phyloP scores from a whole-genome alignment of 106 monocot species.

The Dendrobium officinale region DNA sequence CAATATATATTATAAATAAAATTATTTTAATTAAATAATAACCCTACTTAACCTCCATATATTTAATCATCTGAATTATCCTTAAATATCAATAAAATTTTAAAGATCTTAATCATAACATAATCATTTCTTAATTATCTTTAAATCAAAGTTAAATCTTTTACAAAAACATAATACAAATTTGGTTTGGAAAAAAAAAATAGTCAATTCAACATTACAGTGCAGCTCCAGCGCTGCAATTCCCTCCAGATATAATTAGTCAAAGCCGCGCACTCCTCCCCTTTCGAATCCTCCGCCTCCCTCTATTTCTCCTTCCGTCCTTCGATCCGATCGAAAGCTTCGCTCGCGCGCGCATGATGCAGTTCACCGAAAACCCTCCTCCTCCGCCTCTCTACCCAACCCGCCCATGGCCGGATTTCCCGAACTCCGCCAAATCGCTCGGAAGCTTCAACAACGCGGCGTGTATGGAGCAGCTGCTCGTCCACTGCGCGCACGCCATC shows the following conservation, averaged over 20 bases:
- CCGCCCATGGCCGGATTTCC: background rate
- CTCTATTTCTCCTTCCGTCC: constrained; percentile 2
- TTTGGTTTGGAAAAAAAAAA: too few relatives aligned
- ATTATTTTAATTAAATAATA: background rate
- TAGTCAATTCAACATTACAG: too few relatives aligned
- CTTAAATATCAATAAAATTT: background rate
- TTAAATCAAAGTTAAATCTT: background rate
- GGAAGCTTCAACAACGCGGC: constrained; percentile 27
- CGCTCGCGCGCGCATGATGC: constrained; percentile 10
- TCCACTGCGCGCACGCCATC: constrained; percentile 53
- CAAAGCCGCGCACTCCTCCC: background rate
- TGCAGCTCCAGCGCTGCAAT: too few relatives aligned
- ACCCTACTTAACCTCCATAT: background rate
- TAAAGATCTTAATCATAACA: background rate
- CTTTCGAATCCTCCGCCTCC: background rate
- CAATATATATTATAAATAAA: too few relatives aligned
- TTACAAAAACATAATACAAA: too few relatives aligned
- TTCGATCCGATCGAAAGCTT: too few relatives aligned
- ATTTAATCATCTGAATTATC: background rate
- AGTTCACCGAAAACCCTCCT: constrained; percentile 2
- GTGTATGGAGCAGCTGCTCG: constrained; percentile 56
- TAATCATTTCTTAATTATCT: background rate
- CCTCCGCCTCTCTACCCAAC: background rate
- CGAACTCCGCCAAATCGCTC: background rate
- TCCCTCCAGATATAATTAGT: background rate